Conservation (phyloP, 208 protist genomes). For the Porcisia hertigi region DNA sequence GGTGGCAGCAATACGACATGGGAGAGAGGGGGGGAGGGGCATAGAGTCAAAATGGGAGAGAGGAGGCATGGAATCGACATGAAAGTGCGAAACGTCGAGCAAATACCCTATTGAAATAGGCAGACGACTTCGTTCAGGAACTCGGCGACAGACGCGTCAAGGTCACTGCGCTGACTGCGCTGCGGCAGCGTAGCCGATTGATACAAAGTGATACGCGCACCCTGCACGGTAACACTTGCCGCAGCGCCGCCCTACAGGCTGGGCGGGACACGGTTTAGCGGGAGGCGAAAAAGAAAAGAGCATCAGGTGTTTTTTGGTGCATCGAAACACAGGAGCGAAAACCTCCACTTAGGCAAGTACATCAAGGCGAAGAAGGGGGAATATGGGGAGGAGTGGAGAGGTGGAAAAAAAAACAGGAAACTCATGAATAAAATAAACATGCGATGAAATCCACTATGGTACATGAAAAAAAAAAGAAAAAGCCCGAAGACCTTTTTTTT, state of each 20-base stretch:
- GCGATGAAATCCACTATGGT: neutral
- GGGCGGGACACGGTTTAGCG: neutral
- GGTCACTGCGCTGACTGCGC: neutral
- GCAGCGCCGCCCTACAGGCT: neutral
- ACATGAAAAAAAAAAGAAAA: neutral
- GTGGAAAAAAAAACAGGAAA: conserved; percentile 8
- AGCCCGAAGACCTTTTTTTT: neutral
- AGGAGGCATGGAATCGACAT: neutral
- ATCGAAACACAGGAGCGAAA: neutral
- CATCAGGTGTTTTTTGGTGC: conserved; percentile 3
- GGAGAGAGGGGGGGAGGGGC: neutral
- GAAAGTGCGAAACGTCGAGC: neutral
- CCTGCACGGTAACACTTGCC: neutral
- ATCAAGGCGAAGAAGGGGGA: neutral
- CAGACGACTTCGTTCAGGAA: neutral
- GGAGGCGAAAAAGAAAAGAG: conserved; percentile 3
- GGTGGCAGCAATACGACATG: neutral
- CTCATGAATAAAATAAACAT: neutral
- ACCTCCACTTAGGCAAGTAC: neutral
- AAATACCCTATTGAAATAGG: neutral
- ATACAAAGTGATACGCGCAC: neutral
- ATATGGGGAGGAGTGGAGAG: neutral
- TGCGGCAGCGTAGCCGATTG: neutral
- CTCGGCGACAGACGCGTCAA: neutral
- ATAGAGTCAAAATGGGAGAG: neutral